Percentiles rank a stretch among this genome's conserved stretches.
Evolutionary conservation across 2,329 filamentous ascomycete species (phyloP).

Genomic region (Capronia epimyces): DNA sequence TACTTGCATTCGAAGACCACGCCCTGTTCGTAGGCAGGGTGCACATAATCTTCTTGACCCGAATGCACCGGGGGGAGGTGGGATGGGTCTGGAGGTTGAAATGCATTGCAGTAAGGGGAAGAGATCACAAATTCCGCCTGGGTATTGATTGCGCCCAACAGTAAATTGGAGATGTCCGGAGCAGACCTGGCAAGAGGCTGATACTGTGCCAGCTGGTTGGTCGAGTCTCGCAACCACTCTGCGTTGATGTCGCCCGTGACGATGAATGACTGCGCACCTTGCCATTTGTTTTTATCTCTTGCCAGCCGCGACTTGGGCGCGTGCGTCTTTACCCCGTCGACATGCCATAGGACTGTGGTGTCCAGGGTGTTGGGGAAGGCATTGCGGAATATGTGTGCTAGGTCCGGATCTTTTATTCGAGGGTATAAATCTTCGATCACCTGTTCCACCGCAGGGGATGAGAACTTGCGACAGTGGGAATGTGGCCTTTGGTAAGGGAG

Average conservation of each 20-base stretch:
- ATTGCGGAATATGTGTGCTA: constrained; percentile 91
- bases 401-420: constrained; percentile 75
- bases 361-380: constrained; percentile 88
- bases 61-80: constrained; percentile 66
- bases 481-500: constrained; percentile 84
- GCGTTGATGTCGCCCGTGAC: constrained; percentile 91
- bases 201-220: constrained; percentile 89
- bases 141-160: constrained; percentile 91
- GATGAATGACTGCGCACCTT: constrained; percentile 83
- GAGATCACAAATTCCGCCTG: constrained; percentile 92
- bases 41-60: constrained; percentile 76
- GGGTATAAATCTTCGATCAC: constrained; percentile 78
- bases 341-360: constrained; percentile 84
- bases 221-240: constrained; percentile 83
- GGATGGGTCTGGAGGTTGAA: constrained; percentile 86
- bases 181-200: constrained; percentile 79
- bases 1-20: constrained; percentile 98
- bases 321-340: constrained; percentile 49
- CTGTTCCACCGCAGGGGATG: constrained; percentile 76
- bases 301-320: constrained; percentile 36
- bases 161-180: constrained; percentile 67
- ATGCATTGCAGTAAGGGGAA: constrained; percentile 96
- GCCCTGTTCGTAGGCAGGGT: constrained; percentile 76
- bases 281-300: constrained; percentile 61
- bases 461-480: constrained; percentile 78